These are phyloP conservation scores for Ceratobasidium sp. DNA, from an alignment of 1,284 basidiomycete species.

Conservation along the genomic window DNA sequence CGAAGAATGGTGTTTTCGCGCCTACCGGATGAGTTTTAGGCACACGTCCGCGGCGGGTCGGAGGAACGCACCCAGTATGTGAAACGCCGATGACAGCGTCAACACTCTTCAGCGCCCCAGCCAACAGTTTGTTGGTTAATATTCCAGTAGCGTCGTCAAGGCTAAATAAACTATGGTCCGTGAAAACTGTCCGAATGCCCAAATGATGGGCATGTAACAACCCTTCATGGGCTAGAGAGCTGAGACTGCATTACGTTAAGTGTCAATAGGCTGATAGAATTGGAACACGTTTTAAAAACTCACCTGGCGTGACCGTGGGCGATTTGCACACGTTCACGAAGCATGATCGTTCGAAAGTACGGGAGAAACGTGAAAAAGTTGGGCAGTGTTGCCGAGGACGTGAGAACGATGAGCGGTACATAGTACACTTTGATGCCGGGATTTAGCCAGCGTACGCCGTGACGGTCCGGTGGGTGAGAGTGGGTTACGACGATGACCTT, in stretches of 20 bases:
- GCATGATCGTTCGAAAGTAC: conserved; percentile 86
- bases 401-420: conserved; percentile 88
- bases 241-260: conserved; percentile 62
- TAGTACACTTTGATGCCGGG: conserved; percentile 94
- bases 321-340: conserved; percentile 87
- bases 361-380: conserved; percentile 94
- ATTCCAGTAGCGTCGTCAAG: conserved; percentile 97
- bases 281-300: not conserved
- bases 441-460: conserved; percentile 88
- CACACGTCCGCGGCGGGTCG: conserved; percentile 1
- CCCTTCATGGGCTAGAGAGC: conserved; percentile 90
- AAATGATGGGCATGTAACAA: conserved; percentile 88
- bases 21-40: conserved; percentile 56
- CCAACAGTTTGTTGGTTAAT: conserved; percentile 94
- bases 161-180: conserved; percentile 96
- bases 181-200: conserved; percentile 90
- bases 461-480: conserved; percentile 83
- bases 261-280: not conserved
- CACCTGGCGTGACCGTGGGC: conserved; percentile 88
- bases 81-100: conserved; percentile 97
- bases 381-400: conserved; percentile 91
- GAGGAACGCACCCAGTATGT: conserved; percentile 82
- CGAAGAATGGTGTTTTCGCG: conserved; percentile 96
- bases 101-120: conserved; percentile 86
- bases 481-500: conserved; percentile 97